Evolutionary conservation across 768 basidiomycete species (phyloP).

Genomic region (Astraeus odoratus): DNA sequence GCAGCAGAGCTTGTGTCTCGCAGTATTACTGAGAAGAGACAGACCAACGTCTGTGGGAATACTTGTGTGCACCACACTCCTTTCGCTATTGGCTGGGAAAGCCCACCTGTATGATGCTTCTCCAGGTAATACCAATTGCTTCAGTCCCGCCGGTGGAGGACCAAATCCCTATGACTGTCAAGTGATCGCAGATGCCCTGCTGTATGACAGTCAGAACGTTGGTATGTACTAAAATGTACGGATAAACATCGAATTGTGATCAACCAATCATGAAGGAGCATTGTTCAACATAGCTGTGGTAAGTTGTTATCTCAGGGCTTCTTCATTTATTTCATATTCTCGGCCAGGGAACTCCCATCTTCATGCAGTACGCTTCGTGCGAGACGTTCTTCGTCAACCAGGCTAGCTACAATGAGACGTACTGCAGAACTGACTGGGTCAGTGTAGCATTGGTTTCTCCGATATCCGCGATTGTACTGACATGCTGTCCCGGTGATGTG

Average conservation of each 20-base stretch:
- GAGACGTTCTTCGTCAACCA: conserved; percentile 45
- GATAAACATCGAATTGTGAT: not conserved
- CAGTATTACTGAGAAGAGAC: conserved; percentile 3
- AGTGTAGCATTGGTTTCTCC: conserved; percentile 2
- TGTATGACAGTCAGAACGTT: conserved; percentile 40
- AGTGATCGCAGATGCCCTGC: conserved; percentile 43
- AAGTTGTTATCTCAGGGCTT: not conserved
- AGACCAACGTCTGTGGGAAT: conserved; percentile 36
- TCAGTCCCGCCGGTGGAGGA: conserved; percentile 38
- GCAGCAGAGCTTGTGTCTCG: not conserved
- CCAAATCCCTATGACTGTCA: conserved; percentile 42
- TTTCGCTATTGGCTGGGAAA: not conserved
- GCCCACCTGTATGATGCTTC: not conserved
- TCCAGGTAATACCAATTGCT: conserved; percentile 37
- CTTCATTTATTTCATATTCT: not conserved
- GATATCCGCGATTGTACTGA: too few relatives aligned
- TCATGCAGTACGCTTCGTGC: conserved; percentile 37
- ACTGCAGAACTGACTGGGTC: conserved; percentile 44
- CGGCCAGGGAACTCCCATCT: conserved; percentile 4
- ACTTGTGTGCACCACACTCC: conserved; percentile 24
- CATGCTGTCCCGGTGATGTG: not conserved
- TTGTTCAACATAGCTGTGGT: conserved; percentile 8
- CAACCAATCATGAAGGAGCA: not conserved
- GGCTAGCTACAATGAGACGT: conserved; percentile 31
- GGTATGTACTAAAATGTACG: conserved; percentile 20